phyloP scores from a whole-genome alignment of 1,284 basidiomycete species.

The Tetrapyrgos nigripes region DNA sequence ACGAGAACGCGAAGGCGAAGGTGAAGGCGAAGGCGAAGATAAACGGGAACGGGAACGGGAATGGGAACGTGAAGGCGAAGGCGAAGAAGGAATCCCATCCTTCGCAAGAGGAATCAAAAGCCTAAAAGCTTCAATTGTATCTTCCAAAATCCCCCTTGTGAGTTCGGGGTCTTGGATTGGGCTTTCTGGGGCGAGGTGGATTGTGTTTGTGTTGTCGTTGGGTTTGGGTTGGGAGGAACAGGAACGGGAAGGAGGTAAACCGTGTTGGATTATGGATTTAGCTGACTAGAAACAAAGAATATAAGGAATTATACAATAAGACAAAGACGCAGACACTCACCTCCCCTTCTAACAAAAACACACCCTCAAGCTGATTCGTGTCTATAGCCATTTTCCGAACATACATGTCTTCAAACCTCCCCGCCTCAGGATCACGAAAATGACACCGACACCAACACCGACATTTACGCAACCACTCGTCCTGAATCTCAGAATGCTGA shows the following conservation, averaged over 20 bases:
- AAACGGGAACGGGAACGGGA: too few species aligned
- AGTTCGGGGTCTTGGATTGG: background rate
- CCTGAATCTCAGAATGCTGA: background rate
- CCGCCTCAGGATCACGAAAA: too few species aligned
- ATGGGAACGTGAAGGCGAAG: too few species aligned
- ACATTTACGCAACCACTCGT: background rate
- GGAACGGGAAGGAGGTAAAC: too few species aligned
- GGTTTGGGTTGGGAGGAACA: too few species aligned
- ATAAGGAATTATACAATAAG: too few species aligned
- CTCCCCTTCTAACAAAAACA: background rate
- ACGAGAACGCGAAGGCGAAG: too few species aligned
- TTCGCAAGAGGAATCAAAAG: background rate
- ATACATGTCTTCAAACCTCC: background rate
- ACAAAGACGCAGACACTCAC: too few species aligned
- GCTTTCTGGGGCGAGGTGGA: background rate
- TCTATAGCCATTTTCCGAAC: background rate
- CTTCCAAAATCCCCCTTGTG: background rate
- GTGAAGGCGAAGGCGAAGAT: too few species aligned
- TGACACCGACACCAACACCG: too few species aligned
- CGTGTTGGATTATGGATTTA: background rate
- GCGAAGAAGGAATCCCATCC: too few species aligned
- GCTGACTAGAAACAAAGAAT: too few species aligned
- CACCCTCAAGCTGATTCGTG: background rate
- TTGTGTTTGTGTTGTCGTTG: background rate
- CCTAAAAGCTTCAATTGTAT: background rate